Percentiles rank a stretch among this genome's conserved stretches.
Conservation (phyloP, 2,329 filamentous ascomycete species). For the Paecilomyces dactylethromorphus region DNA sequence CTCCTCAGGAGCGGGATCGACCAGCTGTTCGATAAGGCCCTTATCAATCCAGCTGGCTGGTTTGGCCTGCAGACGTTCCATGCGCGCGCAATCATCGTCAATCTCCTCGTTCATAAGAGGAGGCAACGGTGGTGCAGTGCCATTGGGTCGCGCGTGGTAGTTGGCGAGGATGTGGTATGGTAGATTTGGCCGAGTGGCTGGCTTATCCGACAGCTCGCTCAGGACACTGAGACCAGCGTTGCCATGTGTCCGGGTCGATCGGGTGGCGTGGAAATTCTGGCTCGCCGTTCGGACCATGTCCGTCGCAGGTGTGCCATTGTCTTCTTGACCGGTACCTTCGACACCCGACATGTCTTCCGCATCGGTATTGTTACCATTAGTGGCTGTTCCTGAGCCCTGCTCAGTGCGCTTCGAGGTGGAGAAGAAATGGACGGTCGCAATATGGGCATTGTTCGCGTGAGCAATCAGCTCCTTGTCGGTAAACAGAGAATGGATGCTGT, state of each 20-base stretch:
- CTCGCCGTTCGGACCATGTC: constrained; percentile 58
- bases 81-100: constrained; percentile 38
- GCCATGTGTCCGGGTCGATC: constrained; percentile 45
- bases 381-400: constrained; percentile 30
- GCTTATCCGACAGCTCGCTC: constrained; percentile 49
- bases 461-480: constrained; percentile 60
- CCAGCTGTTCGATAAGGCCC: constrained; percentile 32
- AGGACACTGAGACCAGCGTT: constrained; percentile 50
- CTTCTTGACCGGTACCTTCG: constrained; percentile 33
- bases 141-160: constrained; percentile 38
- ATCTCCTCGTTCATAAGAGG: constrained; percentile 41
- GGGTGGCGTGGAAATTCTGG: constrained; percentile 51
- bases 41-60: constrained; percentile 36
- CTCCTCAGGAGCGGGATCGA: constrained; percentile 24
- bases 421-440: constrained; percentile 53
- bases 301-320: constrained; percentile 36
- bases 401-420: constrained; percentile 46
- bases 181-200: constrained; percentile 37
- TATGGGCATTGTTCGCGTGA: constrained; percentile 55
- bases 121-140: constrained; percentile 36
- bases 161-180: constrained; percentile 42
- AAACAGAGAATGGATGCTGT: constrained; percentile 59
- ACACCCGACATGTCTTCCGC: constrained; percentile 28
- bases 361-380: constrained; percentile 36
- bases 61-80: constrained; percentile 33